Base-by-base conservation (phyloP, 805 yeast species). In the Myxozyma kluyveri region DNA sequence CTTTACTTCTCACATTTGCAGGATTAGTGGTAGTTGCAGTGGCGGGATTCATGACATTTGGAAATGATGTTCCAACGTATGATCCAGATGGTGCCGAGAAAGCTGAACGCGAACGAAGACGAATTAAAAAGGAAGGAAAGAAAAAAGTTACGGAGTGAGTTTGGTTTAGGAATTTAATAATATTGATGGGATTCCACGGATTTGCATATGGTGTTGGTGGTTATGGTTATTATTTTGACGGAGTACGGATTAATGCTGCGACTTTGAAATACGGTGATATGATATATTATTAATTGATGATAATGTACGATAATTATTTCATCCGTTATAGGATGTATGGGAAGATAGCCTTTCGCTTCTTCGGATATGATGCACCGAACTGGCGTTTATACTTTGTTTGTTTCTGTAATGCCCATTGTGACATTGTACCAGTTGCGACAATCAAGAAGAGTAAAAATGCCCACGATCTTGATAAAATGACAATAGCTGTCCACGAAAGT, bases 351-450 rank as follows among this genome's bases (percentile, higher is more conserved):
- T 88, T 84, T 71, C 90, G 83, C 66, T 79, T 75, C 63, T 81
- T 80, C 64, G 93, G 91, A 68, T 91, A 93, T 57, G 80, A 79
- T n/a, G 44, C 50, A 61, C 81, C 82, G 72, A 86, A 86, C 51
- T 82, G 83, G 63, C 76, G 77, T 65, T 74, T 72, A 67, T 84
- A 85, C 49, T 81, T 73, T 63, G 72, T 74, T 71, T 93, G 95
- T 70, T 88, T 91, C 75, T 87, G 84, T 54, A 81, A 75, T 23
- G 98, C 97, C 99, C 99, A 93, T 49, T 80, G 60, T 72, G 78
- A 83, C 98, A 93, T 91, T 66, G 93, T 96, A 29, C 67, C 78
- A 10, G 86, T 73, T 42, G 93, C 84, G 43, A 88, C 86, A n/a
- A 74, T 61, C 48, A 82, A 72, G 72, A 93, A 93, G 22, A 87